These are phyloP conservation scores for Cryptococcus sp. DNA, from an alignment of 1,284 basidiomycete species.

Conservation along the genomic window DNA sequence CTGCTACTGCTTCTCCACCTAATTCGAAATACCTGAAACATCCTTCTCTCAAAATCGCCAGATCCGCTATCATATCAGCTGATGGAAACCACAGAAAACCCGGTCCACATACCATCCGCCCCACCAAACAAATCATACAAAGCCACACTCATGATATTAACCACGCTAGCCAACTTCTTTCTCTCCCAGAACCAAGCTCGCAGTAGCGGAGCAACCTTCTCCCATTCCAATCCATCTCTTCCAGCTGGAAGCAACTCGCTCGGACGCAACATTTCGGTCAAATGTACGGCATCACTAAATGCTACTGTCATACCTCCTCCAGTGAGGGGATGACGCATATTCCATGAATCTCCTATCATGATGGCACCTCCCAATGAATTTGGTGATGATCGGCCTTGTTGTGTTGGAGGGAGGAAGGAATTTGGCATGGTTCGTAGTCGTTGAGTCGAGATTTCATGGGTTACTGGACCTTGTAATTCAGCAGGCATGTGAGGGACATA, in stretches of 20 bases:
- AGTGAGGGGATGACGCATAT: constrained; percentile 98
- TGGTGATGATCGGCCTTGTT: constrained; percentile 61
- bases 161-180: constrained; percentile 73
- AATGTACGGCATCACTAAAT: constrained; percentile 72
- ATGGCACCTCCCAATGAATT: constrained; percentile 58
- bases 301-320: constrained; percentile 97
- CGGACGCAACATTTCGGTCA: constrained; percentile 60
- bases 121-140: constrained; percentile 83
- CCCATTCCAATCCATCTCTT: constrained; percentile 58
- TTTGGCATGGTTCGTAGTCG: constrained; percentile 92
- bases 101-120: constrained; percentile 62
- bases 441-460: constrained; percentile 61
- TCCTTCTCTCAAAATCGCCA: constrained; percentile 80
- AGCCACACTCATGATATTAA: constrained; percentile 87
- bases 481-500: constrained; percentile 76
- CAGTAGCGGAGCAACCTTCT: constrained; percentile 57
- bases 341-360: constrained; percentile 93
- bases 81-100: not conserved
- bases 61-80: constrained; percentile 25
- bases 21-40: constrained; percentile 98
- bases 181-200: constrained; percentile 77
- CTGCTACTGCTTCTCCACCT: constrained; percentile 82
- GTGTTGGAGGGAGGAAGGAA: constrained; percentile 79
- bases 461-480: constrained; percentile 61
- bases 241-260: constrained; percentile 26